phyloP scores from a whole-genome alignment of 129 eudicot genomes.

The Artemisia annua region DNA sequence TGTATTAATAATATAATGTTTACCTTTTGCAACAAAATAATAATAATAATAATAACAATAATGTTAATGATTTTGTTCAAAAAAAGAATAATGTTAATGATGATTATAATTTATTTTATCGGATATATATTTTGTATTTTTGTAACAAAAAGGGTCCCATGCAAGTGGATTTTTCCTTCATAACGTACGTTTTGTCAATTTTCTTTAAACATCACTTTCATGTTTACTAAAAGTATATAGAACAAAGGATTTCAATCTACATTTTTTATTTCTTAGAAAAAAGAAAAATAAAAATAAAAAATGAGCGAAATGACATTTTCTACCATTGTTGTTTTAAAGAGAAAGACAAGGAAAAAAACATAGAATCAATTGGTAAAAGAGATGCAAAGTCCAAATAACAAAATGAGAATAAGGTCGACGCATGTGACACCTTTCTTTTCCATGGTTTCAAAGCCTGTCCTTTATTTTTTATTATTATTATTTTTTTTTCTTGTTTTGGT shows the following conservation, averaged over 20 bases:
- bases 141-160: not conserved
- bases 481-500: not conserved
- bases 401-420: conserved; percentile 20
- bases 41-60: too few relatives aligned
- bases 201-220: conserved; percentile 22
- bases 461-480: too few relatives aligned
- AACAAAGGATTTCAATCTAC: not conserved
- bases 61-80: not conserved
- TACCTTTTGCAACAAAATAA: too few relatives aligned
- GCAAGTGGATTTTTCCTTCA: conserved; percentile 20
- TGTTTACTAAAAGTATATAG: conserved; percentile 10
- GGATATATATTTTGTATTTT: too few relatives aligned
- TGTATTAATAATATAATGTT: too few relatives aligned
- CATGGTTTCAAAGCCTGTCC: not conserved
- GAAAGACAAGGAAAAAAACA: conserved; percentile 31
- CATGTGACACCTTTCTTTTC: conserved; percentile 23
- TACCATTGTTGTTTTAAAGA: not conserved
- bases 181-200: not conserved
- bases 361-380: conserved; percentile 33
- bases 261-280: not conserved
- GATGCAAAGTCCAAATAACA: conserved; percentile 25
- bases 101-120: not conserved
- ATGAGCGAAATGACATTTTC: too few relatives aligned
- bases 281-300: not conserved
- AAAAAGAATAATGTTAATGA: not conserved